Evolutionary conservation across 768 basidiomycete species (phyloP).

Genomic region (Neoboletus brunneissimus): DNA sequence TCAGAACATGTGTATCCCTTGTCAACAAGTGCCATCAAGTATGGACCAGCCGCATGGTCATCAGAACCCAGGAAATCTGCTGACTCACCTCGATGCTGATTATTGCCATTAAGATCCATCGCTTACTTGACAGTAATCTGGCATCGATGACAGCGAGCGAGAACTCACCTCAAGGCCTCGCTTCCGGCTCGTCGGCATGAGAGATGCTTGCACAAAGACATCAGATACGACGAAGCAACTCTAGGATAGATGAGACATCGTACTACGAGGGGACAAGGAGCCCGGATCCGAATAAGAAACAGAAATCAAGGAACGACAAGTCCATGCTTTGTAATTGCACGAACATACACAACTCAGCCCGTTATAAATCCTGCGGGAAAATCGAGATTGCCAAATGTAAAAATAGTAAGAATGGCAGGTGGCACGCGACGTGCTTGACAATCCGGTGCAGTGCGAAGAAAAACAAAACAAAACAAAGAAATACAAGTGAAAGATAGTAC

Average conservation of each 20-base stretch:
- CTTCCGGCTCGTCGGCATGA: not conserved
- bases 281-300: conserved; percentile 6
- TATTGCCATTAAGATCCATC: not conserved
- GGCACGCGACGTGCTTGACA: conserved; percentile 13
- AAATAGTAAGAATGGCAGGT: conserved; percentile 8
- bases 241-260: conserved; percentile 1
- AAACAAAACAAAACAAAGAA: not conserved
- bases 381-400: conserved; percentile 11
- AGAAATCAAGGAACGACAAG: conserved; percentile 13
- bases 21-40: conserved; percentile 4
- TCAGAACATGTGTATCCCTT: not conserved
- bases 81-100: conserved; percentile 12
- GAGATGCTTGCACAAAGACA: not conserved
- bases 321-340: conserved; percentile 13
- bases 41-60: too few relatives aligned
- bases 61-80: not conserved
- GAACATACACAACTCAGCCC: conserved; percentile 11
- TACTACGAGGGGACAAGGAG: conserved; percentile 9
- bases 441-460: conserved; percentile 14
- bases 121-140: not conserved
- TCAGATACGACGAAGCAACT: not conserved
- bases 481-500: not conserved
- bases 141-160: not conserved
- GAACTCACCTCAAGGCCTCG: conserved; percentile 23
- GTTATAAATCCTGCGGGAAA: conserved; percentile 20